A percentile compares a stretch with the other conserved stretches of the same genome.
These are phyloP conservation scores for Stephanodiscus minutulus DNA, from an alignment of 108 stramenopile genomes.

Conservation along the genomic window DNA sequence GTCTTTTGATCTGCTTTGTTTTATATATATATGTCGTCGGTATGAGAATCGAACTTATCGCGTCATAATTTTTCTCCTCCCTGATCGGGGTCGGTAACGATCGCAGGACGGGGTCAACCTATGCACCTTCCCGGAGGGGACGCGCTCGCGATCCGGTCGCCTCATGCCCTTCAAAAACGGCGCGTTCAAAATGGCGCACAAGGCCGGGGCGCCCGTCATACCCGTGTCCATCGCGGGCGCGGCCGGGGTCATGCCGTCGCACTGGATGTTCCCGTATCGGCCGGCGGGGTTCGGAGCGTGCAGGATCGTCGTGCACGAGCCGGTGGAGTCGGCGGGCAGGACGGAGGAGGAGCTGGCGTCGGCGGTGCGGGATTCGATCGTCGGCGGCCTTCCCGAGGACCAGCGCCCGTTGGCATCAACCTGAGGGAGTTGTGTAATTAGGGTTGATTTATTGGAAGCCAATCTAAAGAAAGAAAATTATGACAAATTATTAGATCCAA, in stretches of 20 bases:
- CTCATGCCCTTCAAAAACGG: conserved; percentile 86
- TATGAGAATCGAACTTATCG: too few relatives aligned
- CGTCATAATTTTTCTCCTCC: too few relatives aligned
- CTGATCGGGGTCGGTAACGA: too few relatives aligned
- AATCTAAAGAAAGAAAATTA: too few relatives aligned
- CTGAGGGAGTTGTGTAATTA: too few relatives aligned
- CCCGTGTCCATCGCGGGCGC: conserved; percentile 79
- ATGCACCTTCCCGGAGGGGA: conserved; percentile 88
- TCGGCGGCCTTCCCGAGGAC: conserved; percentile 75
- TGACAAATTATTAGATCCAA: too few relatives aligned
- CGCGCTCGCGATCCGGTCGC: conserved; percentile 71
- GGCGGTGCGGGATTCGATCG: conserved; percentile 68
- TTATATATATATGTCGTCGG: too few relatives aligned
- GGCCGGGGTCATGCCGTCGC: conserved; percentile 65
- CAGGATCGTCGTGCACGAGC: conserved; percentile 77
- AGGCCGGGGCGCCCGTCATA: conserved; percentile 79
- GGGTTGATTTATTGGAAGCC: too few relatives aligned
- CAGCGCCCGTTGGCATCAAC: conserved; percentile 49
- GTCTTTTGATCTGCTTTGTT: too few relatives aligned
- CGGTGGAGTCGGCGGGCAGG: conserved; percentile 73
- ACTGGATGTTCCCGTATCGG: conserved; percentile 83
- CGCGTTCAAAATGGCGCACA: conserved; percentile 91
- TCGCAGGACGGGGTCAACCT: conserved; percentile 87
- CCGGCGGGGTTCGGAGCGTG: conserved; percentile 45
- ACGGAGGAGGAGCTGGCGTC: conserved; percentile 81